These are phyloP conservation scores for Naganishia sp. DNA, from an alignment of 1,284 basidiomycete genomes.

Conservation along the genomic window DNA sequence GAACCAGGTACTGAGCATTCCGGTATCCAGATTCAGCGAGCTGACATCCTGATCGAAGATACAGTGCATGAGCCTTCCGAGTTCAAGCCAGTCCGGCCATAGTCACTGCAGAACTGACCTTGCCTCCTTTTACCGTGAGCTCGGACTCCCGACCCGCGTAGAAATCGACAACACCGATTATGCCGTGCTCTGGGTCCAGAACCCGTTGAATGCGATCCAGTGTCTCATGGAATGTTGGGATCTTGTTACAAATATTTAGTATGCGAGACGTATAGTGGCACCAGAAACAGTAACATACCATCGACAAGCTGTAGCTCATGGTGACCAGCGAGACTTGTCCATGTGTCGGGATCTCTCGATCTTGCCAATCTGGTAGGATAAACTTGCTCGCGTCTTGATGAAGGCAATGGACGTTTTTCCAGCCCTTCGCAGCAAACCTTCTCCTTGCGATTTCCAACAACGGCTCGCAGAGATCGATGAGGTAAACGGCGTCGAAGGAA, in stretches of 20 bases:
- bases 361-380: slow-evolving; percentile 64
- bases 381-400: slow-evolving; percentile 76
- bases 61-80: neutral
- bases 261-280: neutral
- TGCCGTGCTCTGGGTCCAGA: slow-evolving; percentile 65
- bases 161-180: slow-evolving; percentile 76
- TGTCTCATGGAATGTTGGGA: slow-evolving; percentile 69
- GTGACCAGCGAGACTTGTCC: slow-evolving; percentile 66
- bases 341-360: slow-evolving; percentile 58
- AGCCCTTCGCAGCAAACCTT: slow-evolving; percentile 68
- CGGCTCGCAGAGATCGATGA: slow-evolving; percentile 74
- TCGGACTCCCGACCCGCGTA: slow-evolving; percentile 68
- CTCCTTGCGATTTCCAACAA: slow-evolving; percentile 70
- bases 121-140: slow-evolving; percentile 60
- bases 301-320: slow-evolving; percentile 71
- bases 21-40: slow-evolving; percentile 27
- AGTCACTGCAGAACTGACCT: slow-evolving; percentile 36
- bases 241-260: slow-evolving; percentile 52
- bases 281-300: slow-evolving; percentile 57
- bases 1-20: slow-evolving; percentile 67
- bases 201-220: slow-evolving; percentile 72
- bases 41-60: slow-evolving; percentile 29
- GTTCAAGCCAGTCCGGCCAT: neutral
- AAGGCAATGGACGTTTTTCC: slow-evolving; percentile 72
- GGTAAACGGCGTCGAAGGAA: slow-evolving; percentile 70